Conservation (phyloP, 371 early-diverging fungal species). For the Lichtheimia ornata region DNA sequence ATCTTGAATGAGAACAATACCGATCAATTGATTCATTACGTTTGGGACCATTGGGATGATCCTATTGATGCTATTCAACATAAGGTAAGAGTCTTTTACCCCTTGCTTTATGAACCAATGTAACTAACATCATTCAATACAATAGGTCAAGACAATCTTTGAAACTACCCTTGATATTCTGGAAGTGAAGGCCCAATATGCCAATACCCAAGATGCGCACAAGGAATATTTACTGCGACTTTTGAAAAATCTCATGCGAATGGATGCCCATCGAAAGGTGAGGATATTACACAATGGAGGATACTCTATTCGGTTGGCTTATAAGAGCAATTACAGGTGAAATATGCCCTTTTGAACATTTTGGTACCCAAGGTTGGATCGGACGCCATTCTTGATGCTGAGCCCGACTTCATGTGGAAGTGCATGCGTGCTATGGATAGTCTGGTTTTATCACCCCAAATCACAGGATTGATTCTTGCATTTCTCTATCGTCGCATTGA, state of each 20-base stretch:
- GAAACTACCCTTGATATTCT: constrained; percentile 62
- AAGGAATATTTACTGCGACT: constrained; percentile 38
- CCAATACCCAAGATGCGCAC: constrained; percentile 31
- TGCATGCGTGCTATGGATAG: constrained; percentile 66
- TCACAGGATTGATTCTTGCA: constrained; percentile 40
- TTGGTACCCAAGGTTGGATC: constrained; percentile 64
- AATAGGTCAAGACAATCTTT: constrained; percentile 59
- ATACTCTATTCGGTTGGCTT: constrained; percentile 41
- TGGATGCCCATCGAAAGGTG: constrained; percentile 65
- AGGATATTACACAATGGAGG: neutral
- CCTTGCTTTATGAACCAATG: too few relatives aligned
- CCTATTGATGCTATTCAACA: constrained; percentile 79
- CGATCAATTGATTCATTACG: constrained; percentile 63
- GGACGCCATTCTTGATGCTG: constrained; percentile 46
- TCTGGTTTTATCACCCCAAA: constrained; percentile 67
- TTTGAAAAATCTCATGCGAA: constrained; percentile 47
- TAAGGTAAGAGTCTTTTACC: constrained; percentile 44
- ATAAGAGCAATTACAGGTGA: constrained; percentile 55
- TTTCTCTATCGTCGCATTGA: constrained; percentile 40
- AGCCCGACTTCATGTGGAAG: constrained; percentile 59
- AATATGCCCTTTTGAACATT: constrained; percentile 71
- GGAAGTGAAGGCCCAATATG: constrained; percentile 35
- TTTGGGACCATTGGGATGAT: constrained; percentile 83
- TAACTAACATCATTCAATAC: neutral
- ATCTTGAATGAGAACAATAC: constrained; percentile 41